Evolutionary conservation across 768 basidiomycete genomes (phyloP), one percentile per base, ranked within the genome.

Genomic region (Amanita muscaria): DNA sequence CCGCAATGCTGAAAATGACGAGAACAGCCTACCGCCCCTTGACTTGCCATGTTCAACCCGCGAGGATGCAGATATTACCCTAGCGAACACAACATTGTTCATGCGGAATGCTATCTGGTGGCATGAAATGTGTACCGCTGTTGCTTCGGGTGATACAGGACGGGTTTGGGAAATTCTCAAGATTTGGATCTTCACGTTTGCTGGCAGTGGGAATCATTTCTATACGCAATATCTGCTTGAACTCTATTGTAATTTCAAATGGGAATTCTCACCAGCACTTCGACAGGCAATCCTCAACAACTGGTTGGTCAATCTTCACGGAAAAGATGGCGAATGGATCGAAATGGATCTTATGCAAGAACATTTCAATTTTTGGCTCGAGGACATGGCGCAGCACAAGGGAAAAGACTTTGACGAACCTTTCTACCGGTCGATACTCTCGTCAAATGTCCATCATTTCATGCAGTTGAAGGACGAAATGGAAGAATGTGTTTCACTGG

Each of bases 321-420:
- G 62, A 0, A 21, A 47, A 5, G 36, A 39, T 0, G 62, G 63
- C 1, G 21, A 44, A 9, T 64, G 50, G 25, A 44, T 46, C 2
- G 59, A 55, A 0, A 56, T 54, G 7, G 64, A 66, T 34, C 51
- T 63, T n/a, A 53, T 61, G 23, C 64, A 67, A 42, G 65, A 66
- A 41, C 57, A 59, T 31, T 55, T 63, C 40, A 64, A 66, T 37
- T 50, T 53, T 7, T 51, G 58, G 15, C 54, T 65, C 12, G 59
- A 64, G 35, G 58, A 55, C 1, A 42, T 57, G 5, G 56, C 61
- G 3, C 47, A 58, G n/a, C 49, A 49, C 3, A 59, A 62, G 31
- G 61, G 59, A 22, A 42, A 52, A 3, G 57, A 59, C 3, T 64
- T 59, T 51, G 63, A 56, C 7, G 49, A 50, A 15, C n/a, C 46